These are phyloP conservation scores for Ophiostoma ulmi DNA, from an alignment of 2,329 filamentous ascomycete species.

Conservation along the genomic window DNA sequence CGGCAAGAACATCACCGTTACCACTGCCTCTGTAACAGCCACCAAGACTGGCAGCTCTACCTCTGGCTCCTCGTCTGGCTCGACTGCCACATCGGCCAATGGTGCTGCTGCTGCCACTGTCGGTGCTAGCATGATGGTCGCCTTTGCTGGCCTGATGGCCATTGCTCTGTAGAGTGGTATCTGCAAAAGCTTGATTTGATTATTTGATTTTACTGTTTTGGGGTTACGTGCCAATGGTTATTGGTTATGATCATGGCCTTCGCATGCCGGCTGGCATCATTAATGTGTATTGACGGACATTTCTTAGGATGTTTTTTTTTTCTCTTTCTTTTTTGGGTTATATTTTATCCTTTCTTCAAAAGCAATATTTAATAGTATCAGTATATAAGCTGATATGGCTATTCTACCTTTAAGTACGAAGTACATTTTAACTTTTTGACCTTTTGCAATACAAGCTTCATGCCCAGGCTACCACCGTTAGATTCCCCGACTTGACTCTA, in stretches of 20 bases:
- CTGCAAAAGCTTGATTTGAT: neutral
- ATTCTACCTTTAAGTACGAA: no score
- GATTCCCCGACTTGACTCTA: neutral
- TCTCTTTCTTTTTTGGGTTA: neutral
- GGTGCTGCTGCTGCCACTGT: conserved; percentile 16
- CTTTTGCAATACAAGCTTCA: no score
- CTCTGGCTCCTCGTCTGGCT: conserved; percentile 11
- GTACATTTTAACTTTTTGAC: no score
- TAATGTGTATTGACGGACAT: conserved; percentile 18
- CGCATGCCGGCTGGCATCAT: conserved; percentile 1
- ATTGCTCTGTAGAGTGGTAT: conserved; percentile 21
- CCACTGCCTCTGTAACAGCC: conserved; percentile 19
- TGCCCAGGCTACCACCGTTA: neutral
- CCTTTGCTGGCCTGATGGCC: conserved; percentile 16
- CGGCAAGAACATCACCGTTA: conserved; percentile 23
- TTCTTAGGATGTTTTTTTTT: neutral
- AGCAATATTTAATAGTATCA: neutral
- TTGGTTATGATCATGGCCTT: neutral
- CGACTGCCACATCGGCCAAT: conserved; percentile 8
- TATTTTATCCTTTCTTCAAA: neutral
- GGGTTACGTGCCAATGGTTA: neutral
- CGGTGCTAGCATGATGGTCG: conserved; percentile 20
- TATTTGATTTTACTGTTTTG: neutral
- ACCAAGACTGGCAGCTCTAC: conserved; percentile 13
- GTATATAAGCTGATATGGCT: neutral